Evolutionary conservation across 1,139 yeast species (phyloP).

Genomic region (Magnusiomyces tetraspermus): DNA sequence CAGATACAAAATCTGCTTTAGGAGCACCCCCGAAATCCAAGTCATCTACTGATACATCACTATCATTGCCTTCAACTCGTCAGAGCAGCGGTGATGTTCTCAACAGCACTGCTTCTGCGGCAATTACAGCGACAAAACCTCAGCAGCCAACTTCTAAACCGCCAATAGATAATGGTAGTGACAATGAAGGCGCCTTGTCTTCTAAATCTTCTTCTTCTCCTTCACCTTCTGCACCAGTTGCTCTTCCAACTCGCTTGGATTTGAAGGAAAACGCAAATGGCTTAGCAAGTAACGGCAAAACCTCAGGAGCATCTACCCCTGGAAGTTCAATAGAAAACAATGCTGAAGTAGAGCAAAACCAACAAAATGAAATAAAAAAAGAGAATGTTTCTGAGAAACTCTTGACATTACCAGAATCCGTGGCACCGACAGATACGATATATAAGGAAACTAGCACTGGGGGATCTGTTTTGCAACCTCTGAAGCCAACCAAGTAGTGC

Average conservation of each 20-base stretch:
- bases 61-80: neutral
- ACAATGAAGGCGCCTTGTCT: neutral
- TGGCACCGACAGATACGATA: no score
- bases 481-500: neutral
- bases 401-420: no score
- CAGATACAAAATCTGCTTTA: no score
- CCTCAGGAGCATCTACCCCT: conserved; percentile 46
- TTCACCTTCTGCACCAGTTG: neutral
- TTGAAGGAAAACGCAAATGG: conserved; percentile 20
- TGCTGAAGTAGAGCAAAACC: no score
- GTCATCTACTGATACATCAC: no score
- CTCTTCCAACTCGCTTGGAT: neutral
- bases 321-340: no score
- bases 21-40: no score
- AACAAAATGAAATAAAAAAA: no score
- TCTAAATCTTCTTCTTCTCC: neutral
- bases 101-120: no score
- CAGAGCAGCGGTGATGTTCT: neutral
- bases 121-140: no score
- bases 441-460: neutral
- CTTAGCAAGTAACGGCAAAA: conserved; percentile 46
- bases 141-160: conserved; percentile 8
- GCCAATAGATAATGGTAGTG: conserved; percentile 12
- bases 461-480: neutral
- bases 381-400: no score